A percentile compares a stretch with the other conserved stretches of the same genome.
phyloP scores from a whole-genome alignment of 1,284 basidiomycete genomes.

The Singerocomus inundabilis region DNA sequence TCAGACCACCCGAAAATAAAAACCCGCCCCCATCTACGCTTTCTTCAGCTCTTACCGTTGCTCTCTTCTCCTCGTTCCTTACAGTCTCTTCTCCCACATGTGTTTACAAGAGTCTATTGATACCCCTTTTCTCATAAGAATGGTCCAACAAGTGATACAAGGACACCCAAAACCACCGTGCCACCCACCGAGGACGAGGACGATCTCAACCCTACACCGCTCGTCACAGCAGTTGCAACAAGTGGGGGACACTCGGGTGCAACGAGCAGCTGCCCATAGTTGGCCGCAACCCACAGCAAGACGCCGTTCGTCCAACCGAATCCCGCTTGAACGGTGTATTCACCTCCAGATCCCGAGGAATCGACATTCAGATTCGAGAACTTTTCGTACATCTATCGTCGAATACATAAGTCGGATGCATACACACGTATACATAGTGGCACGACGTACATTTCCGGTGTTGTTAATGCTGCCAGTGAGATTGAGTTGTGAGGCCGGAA shows the following conservation, averaged over 20 bases:
- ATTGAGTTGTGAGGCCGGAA: slow-evolving; percentile 73
- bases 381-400: slow-evolving; percentile 84
- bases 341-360: slow-evolving; percentile 81
- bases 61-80: not conserved
- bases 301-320: slow-evolving; percentile 95
- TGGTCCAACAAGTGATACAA: slow-evolving; percentile 3
- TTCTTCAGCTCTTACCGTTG: slow-evolving; percentile 15
- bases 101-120: too few species aligned
- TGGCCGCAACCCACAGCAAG: slow-evolving; percentile 70
- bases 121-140: too few species aligned
- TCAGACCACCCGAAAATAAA: slow-evolving; percentile 22
- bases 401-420: not conserved
- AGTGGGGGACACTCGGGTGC: slow-evolving; percentile 65
- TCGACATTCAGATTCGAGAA: slow-evolving; percentile 77
- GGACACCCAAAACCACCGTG: not conserved
- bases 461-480: slow-evolving; percentile 67
- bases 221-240: slow-evolving; percentile 20
- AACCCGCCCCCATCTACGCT: not conserved
- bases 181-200: not conserved
- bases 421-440: not conserved
- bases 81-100: too few species aligned
- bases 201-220: not conserved
- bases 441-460: slow-evolving; percentile 63
- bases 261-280: slow-evolving; percentile 65
- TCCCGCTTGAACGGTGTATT: slow-evolving; percentile 80